Percentiles rank a stretch among this genome's conserved stretches.
phyloP scores from a whole-genome alignment of 805 yeast genomes.

The Saccharomycopsis fermentans region DNA sequence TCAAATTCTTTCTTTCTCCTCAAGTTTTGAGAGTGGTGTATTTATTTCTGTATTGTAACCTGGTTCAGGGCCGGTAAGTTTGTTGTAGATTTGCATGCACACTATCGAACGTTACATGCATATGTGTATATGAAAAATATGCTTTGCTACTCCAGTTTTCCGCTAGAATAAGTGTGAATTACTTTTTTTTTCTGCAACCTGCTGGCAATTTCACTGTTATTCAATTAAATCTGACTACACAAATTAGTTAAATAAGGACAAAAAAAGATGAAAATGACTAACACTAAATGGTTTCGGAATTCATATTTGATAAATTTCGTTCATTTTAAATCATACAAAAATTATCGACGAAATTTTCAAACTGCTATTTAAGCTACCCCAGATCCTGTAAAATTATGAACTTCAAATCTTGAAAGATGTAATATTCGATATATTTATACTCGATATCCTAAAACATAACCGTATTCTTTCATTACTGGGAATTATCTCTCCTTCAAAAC shows the following conservation, averaged over 20 bases:
- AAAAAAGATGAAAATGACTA: background rate
- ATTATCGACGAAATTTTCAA: background rate
- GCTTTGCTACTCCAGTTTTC: background rate
- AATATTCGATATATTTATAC: background rate
- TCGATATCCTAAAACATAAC: too few relatives aligned
- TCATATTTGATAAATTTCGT: background rate
- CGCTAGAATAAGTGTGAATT: background rate
- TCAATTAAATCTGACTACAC: background rate
- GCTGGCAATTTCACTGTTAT: background rate
- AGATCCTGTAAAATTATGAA: background rate
- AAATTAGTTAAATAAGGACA: background rate
- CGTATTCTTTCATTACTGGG: too few relatives aligned
- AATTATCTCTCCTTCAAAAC: too few relatives aligned
- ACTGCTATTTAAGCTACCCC: background rate
- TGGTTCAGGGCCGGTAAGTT: background rate
- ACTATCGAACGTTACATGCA: background rate
- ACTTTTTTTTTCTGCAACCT: background rate
- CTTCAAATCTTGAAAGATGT: too few relatives aligned
- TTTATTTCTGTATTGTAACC: background rate
- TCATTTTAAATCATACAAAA: background rate
- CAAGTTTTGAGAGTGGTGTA: background rate
- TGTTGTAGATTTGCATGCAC: background rate
- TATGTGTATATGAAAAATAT: background rate
- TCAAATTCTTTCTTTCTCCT: too few relatives aligned
- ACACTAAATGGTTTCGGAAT: background rate